Evolutionary conservation across 2,329 filamentous ascomycete species (phyloP).

Genomic region (Sporothrix brunneoviolacea): DNA sequence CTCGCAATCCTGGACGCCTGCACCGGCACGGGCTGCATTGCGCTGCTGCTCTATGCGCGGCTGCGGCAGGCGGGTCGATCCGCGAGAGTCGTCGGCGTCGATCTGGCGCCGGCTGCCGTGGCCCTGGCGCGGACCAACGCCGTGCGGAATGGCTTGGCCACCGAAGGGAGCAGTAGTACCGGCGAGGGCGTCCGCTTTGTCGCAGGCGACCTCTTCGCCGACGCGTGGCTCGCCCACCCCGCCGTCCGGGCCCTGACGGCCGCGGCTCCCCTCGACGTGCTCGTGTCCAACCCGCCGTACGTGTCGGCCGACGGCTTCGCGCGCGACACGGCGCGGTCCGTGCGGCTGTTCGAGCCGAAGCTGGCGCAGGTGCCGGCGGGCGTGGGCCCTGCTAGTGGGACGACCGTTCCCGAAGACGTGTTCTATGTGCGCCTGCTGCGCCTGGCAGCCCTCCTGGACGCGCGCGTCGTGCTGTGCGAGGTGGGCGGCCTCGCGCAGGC

Average conservation of each 20-base stretch:
- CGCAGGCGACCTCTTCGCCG: constrained; percentile 38
- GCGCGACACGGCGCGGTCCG: constrained; percentile 61
- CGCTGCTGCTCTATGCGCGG: constrained; percentile 64
- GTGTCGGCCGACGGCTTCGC: constrained; percentile 62
- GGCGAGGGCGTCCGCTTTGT: constrained; percentile 14
- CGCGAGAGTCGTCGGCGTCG: constrained; percentile 60
- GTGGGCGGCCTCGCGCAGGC: constrained; percentile 66
- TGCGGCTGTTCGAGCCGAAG: constrained; percentile 73
- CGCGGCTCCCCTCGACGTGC: constrained; percentile 47
- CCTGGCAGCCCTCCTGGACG: constrained; percentile 41
- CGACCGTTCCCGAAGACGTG: constrained; percentile 35
- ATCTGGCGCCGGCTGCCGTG: constrained; percentile 63
- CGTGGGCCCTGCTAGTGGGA: not conserved
- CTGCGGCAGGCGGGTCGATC: constrained; percentile 28
- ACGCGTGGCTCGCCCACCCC: constrained; percentile 27
- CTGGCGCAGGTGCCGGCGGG: constrained; percentile 62
- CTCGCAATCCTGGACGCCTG: constrained; percentile 76
- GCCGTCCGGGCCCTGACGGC: not conserved
- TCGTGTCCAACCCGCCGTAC: constrained; percentile 89
- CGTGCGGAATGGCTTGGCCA: constrained; percentile 37
- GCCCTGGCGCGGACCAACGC: constrained; percentile 60
- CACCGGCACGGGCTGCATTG: constrained; percentile 85
- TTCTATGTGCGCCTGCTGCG: constrained; percentile 64
- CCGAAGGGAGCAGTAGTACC: too few relatives aligned
- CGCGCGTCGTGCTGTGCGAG: constrained; percentile 60